Conservation (phyloP, 2,329 filamentous ascomycete species). For the Talaromyces amestolkiae region DNA sequence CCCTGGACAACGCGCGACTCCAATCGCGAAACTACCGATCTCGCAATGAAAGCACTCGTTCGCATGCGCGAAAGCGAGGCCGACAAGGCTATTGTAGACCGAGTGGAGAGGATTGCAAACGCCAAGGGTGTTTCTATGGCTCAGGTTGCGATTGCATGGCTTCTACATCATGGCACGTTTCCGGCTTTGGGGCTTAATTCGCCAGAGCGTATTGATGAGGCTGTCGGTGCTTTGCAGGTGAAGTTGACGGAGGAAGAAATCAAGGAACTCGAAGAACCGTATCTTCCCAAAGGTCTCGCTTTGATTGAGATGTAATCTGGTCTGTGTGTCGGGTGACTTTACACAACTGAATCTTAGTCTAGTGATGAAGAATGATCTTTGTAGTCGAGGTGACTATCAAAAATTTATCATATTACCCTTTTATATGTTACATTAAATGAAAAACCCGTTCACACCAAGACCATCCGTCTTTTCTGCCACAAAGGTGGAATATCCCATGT, state of each 20-base stretch:
- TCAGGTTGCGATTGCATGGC: conserved; percentile 38
- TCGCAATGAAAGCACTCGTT: conserved; percentile 35
- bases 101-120: conserved; percentile 49
- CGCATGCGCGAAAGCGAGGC: background rate
- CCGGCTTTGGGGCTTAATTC: conserved; percentile 50
- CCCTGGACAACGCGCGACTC: conserved; percentile 13
- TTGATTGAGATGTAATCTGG: background rate
- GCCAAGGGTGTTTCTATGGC: conserved; percentile 41
- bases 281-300: conserved; percentile 30
- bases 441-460: conserved; percentile 1
- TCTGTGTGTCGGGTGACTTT: too few relatives aligned
- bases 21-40: background rate
- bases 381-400: background rate
- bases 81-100: conserved; percentile 38
- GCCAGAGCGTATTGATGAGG: conserved; percentile 60
- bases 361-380: background rate
- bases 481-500: conserved; percentile 7
- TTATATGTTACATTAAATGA: background rate
- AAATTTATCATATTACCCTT: background rate
- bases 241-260: conserved; percentile 59
- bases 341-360: background rate
- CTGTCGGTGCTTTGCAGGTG: conserved; percentile 49
- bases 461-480: background rate
- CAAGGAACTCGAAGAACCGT: conserved; percentile 61
- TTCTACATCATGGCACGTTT: background rate